Base-by-base conservation (phyloP, 176 grass and related monocot species). In the Chloris gayana region DNA sequence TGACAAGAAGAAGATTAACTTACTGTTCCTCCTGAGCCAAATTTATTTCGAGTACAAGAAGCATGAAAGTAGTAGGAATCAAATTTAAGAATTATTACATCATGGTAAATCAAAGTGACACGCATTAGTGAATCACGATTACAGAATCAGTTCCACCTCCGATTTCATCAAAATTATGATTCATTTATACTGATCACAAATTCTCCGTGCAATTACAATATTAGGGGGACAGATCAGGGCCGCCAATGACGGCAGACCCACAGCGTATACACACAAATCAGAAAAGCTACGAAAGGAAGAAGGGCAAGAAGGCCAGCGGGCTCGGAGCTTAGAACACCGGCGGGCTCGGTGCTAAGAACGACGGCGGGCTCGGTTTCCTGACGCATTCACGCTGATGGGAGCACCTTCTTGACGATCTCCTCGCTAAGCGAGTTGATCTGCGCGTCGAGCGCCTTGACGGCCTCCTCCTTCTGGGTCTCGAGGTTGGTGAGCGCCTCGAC, bases 361-460 rank as follows among this genome's bases (percentile, higher is more conserved):
- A 71, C 17, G 70, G 62, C 21, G 15, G 54, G 64, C 14, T 42
- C 53, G 53, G n/a, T 30, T 68, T n/a, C 64, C n/a, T 44, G 10
- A 44, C 10, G 41, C 41, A 44, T 44, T 90, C 73, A 94, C 35
- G 74, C 76, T 9, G 51, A 44, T 11, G 97, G 90, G 62, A 99
- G 88, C 31, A 99, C 97, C 88, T 95, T 95, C 89, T 85, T 99
- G 77, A 99, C 93, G 69, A 99, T 95, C 64, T 99, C 93, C 15
- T 95, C 93, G 89, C 97, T 96, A 82, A 99, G 97, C 0, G 88
- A 84, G 8, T 87, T 84, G 73, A 99, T 99, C 90, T 99, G 97
- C 0, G 97, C 90, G 83, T 99, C 92, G 18, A 99, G 90, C 50
- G 91, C 78, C 75, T 83, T 77, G 75, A 95, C 64, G 42, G 93